These are phyloP conservation scores for Blepharisma stoltei DNA, from an alignment of 73 alveolate genomes.

Conservation along the genomic window DNA sequence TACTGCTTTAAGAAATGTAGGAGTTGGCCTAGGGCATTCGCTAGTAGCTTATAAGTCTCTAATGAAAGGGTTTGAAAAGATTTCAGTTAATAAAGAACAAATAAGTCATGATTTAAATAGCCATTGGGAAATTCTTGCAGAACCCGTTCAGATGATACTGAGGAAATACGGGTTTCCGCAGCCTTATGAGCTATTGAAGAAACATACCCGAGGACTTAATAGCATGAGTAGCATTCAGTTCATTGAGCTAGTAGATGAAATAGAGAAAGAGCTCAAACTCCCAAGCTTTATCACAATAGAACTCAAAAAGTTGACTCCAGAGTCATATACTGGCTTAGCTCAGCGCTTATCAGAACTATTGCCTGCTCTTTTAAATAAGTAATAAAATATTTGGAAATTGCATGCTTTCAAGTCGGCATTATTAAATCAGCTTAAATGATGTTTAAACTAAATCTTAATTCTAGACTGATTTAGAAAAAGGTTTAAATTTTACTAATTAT, in stretches of 20 bases:
- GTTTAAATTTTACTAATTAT: too few relatives aligned
- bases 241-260: background rate
- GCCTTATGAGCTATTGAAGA: conserved; percentile 84
- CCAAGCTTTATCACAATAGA: conserved; percentile 58
- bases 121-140: conserved; percentile 89
- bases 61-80: conserved; percentile 69
- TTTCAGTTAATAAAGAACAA: conserved; percentile 65
- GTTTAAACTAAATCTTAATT: too few relatives aligned
- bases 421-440: too few relatives aligned
- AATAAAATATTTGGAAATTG: too few relatives aligned
- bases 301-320: conserved; percentile 58
- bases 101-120: conserved; percentile 56
- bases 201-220: conserved; percentile 78
- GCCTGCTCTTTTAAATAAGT: too few relatives aligned
- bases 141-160: conserved; percentile 83
- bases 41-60: conserved; percentile 59
- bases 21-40: conserved; percentile 75
- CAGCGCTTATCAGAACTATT: conserved; percentile 1
- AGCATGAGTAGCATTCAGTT: background rate
- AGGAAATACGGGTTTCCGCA: conserved; percentile 67
- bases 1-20: conserved; percentile 85
- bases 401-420: too few relatives aligned
- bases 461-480: too few relatives aligned
- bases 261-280: conserved; percentile 32
- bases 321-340: conserved; percentile 73